Percentiles rank a stretch among this genome's conserved stretches.
phyloP scores from a whole-genome alignment of 2,329 filamentous ascomycete genomes.

The Penicillium sclerotigenum region DNA sequence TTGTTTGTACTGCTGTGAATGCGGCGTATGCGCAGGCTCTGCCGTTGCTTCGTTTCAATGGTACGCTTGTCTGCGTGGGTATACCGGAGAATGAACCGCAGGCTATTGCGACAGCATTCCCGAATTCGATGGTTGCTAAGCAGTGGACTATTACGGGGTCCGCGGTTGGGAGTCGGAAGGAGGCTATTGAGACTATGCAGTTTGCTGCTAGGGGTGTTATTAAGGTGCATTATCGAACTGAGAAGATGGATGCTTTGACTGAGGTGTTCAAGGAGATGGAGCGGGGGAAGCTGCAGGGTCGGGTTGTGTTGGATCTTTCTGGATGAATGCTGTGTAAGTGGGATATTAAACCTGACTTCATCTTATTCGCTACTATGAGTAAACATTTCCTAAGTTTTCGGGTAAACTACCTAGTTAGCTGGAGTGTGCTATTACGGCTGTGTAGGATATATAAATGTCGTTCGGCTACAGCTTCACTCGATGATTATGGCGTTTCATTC shows the following conservation, averaged over 20 bases:
- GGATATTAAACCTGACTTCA: background rate
- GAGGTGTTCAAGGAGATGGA: constrained; percentile 46
- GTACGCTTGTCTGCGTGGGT: constrained; percentile 52
- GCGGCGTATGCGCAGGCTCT: constrained; percentile 50
- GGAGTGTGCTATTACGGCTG: too few relatives aligned
- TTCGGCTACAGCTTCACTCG: background rate
- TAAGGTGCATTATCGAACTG: constrained; percentile 42
- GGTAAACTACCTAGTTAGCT: too few relatives aligned
- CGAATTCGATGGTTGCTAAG: constrained; percentile 40
- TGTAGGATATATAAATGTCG: background rate
- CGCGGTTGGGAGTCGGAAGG: constrained; percentile 50
- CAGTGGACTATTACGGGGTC: constrained; percentile 48
- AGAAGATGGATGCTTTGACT: constrained; percentile 49
- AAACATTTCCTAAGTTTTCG: too few relatives aligned
- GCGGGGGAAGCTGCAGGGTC: constrained; percentile 43
- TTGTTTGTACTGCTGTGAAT: constrained; percentile 54
- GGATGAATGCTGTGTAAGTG: background rate
- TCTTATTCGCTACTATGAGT: background rate
- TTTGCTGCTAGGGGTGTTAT: constrained; percentile 48
- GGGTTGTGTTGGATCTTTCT: constrained; percentile 47
- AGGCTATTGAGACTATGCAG: constrained; percentile 49
- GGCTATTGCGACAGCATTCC: constrained; percentile 47
- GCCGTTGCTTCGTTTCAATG: constrained; percentile 48
- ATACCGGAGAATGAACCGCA: constrained; percentile 47
- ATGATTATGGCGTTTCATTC: background rate